A percentile compares a stretch with the other conserved stretches of the same genome.
Evolutionary conservation across 176 grass and related monocot genomes (phyloP).

Genomic region (Hordeum marinum): DNA sequence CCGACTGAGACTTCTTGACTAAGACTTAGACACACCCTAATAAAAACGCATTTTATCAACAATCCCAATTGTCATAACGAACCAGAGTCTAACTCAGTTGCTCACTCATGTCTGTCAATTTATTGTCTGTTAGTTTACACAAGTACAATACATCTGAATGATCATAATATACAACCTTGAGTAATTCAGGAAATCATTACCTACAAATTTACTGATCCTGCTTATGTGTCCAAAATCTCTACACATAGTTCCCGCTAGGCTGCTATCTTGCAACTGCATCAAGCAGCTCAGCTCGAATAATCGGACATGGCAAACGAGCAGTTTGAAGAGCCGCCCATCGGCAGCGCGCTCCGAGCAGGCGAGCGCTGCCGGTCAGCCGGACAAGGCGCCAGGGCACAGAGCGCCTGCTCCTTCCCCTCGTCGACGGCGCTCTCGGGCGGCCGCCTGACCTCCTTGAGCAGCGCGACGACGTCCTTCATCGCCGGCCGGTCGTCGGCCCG

Average conservation of each 20-base stretch:
- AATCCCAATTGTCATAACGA: too few relatives aligned
- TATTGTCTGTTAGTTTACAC: too few relatives aligned
- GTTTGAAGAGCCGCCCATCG: slow-evolving; percentile 60
- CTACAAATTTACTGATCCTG: slow-evolving; percentile 37
- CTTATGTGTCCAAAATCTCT: slow-evolving; percentile 25
- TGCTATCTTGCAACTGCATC: slow-evolving; percentile 12
- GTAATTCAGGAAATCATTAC: slow-evolving; percentile 21
- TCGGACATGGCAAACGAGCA: slow-evolving; percentile 92
- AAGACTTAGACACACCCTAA: too few relatives aligned
- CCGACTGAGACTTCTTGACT: too few relatives aligned
- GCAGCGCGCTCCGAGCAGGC: slow-evolving; percentile 18
- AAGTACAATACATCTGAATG: slow-evolving; percentile 11
- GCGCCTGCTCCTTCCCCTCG: slow-evolving; percentile 26
- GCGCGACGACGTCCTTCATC: slow-evolving; percentile 86
- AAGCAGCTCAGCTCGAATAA: slow-evolving; percentile 51
- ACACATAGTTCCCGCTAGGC: neutral
- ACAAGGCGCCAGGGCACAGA: neutral
- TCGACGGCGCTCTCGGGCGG: slow-evolving; percentile 19
- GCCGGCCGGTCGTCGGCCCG: slow-evolving; percentile 67
- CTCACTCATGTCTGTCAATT: too few relatives aligned
- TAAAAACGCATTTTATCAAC: too few relatives aligned
- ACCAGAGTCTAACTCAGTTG: too few relatives aligned
- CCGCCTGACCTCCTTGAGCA: slow-evolving; percentile 69
- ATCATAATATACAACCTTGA: slow-evolving; percentile 19
- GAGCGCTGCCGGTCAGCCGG: neutral